Conservation (phyloP, 2,329 filamentous ascomycete species). For the Thielaviopsis musarum region DNA sequence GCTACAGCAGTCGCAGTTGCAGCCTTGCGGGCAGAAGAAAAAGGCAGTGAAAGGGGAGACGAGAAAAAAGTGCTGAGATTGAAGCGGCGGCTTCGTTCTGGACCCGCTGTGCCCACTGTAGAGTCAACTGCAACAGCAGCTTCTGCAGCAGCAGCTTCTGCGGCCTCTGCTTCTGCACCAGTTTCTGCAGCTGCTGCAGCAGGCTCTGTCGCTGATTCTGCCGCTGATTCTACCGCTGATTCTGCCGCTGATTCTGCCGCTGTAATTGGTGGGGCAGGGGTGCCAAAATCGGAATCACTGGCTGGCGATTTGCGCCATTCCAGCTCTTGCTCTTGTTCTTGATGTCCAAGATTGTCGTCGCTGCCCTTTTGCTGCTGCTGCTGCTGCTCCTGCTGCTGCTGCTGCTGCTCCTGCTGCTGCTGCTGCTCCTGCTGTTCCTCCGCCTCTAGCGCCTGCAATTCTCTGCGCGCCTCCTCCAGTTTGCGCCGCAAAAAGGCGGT, state of each 20-base stretch:
- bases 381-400: not conserved
- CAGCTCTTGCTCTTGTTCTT: not conserved
- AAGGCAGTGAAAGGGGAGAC: conserved; percentile 28
- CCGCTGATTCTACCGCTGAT: not conserved
- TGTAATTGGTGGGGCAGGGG: not conserved
- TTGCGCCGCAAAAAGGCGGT: conserved; percentile 10
- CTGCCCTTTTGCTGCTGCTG: too few species aligned
- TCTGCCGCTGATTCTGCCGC: not conserved
- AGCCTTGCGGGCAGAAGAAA: conserved; percentile 11
- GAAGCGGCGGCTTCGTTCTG: conserved; percentile 18
- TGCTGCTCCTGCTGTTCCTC: not conserved
- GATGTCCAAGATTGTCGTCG: not conserved
- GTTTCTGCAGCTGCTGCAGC: not conserved
- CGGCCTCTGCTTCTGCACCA: not conserved
- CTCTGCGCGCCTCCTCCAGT: conserved; percentile 1
- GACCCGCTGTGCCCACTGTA: not conserved
- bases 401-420: not conserved
- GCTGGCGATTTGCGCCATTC: too few species aligned
- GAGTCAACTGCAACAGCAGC: not conserved
- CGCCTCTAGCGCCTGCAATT: not conserved
- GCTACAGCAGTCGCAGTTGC: conserved; percentile 9
- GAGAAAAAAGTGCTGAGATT: conserved; percentile 41
- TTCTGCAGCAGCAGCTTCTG: not conserved
- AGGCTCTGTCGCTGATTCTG: not conserved
- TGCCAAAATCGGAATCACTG: not conserved